Evolutionary conservation across 2,329 filamentous ascomycete genomes (phyloP), one percentile per base, ranked within the genome.

Genomic region (Diaporthe australafricana): DNA sequence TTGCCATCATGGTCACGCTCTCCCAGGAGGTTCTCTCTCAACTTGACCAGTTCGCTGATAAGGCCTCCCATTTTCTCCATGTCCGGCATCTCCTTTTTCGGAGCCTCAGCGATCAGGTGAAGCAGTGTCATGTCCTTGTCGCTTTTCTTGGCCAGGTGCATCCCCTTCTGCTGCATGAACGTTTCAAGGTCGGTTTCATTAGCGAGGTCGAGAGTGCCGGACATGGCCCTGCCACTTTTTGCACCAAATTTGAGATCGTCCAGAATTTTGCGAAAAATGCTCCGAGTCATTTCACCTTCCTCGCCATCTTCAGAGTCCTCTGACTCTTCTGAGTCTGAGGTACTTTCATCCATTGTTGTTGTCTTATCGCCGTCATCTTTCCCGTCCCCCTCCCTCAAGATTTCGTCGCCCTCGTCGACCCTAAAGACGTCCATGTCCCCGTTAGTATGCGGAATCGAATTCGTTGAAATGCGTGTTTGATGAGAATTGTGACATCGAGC

Each of bases 1-100:
- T 75, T 76, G 20, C 65, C 65, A 50, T 73, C 68, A 20, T 56
- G 62, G 60, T 76, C 75, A 45, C 68, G 70, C 22, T 70, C 66
- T 20, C 38, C 47, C 22, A 76, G 69, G 27, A 72, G 50, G 14
- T 72, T 42, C 38, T 62, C 30, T 9, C 38, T 25, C 12, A 17
- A 52, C 52, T 47, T 52, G 22, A 27, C 62, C 40, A 62, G 35
- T 17, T 22, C 35, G 38, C 22, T 53, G 25, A 70, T 52, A 66
- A 53, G 47, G 20, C 20, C 32, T 20, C n/a, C 38, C 40, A 42
- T 42, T 12, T 42, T 42, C 40, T 42, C 17, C 40, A 40, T 42
- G 32, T 35, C 56, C 56, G 32, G 42, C 56, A 22, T 62, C 30
- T n/a, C 30, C 14, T n/a, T 42, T 42, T 42, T 42, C 11, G 40